Conservation (phyloP, 352 stramenopile species). For the Globisporangium camurandrum region DNA sequence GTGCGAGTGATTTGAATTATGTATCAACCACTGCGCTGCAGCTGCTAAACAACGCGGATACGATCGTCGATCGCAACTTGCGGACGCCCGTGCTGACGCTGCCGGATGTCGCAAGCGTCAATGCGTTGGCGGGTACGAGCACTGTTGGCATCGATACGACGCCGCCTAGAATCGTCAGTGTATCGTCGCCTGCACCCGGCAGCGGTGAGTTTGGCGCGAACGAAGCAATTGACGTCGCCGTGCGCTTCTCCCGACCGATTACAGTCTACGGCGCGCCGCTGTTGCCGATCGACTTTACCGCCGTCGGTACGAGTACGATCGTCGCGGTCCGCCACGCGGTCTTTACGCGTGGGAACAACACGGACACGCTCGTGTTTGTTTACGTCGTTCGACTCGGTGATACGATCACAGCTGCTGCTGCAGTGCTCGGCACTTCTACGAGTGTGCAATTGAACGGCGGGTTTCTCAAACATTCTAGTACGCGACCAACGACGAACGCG, state of each 20-base stretch:
- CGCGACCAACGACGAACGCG: conserved; percentile 53
- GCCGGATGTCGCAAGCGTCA: conserved; percentile 26
- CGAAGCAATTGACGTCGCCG: conserved; percentile 47
- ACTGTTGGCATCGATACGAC: conserved; percentile 66
- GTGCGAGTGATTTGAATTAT: conserved; percentile 52
- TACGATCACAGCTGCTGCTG: conserved; percentile 19
- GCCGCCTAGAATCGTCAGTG: conserved; percentile 41
- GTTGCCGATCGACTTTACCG: conserved; percentile 34
- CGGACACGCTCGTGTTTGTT: conserved; percentile 51
- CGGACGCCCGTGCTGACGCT: conserved; percentile 48
- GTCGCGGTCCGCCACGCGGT: conserved; percentile 25
- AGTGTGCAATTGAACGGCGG: conserved; percentile 52
- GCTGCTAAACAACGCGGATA: conserved; percentile 40
- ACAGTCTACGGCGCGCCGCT: conserved; percentile 55
- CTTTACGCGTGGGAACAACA: conserved; percentile 63
- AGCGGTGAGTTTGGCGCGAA: conserved; percentile 64
- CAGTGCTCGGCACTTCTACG: conserved; percentile 38
- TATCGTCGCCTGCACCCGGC: conserved; percentile 39
- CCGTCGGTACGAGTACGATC: conserved; percentile 31
- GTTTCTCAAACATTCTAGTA: conserved; percentile 68
- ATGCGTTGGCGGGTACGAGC: conserved; percentile 43
- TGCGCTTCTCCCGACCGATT: conserved; percentile 57
- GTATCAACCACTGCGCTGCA: conserved; percentile 40
- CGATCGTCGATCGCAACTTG: conserved; percentile 63
- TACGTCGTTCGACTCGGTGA: conserved; percentile 66